phyloP scores from a whole-genome alignment of 2,329 filamentous ascomycete genomes.

The Aspergillus sp. region DNA sequence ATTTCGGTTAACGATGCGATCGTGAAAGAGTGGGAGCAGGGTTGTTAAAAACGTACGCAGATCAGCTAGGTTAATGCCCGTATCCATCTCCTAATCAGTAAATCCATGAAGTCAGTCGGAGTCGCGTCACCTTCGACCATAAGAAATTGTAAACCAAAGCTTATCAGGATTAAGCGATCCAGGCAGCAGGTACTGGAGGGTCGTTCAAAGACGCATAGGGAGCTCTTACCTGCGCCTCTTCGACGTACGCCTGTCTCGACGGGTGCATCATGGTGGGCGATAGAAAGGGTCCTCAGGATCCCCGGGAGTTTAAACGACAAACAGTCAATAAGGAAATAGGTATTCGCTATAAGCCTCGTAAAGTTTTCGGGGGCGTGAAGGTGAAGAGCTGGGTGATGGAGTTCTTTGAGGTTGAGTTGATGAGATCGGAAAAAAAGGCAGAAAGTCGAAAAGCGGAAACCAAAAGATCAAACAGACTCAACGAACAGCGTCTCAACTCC shows the following conservation, averaged over 20 bases:
- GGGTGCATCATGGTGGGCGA: conserved; percentile 68
- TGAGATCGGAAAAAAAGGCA: conserved; percentile 4
- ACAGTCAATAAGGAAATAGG: background rate
- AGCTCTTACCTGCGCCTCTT: conserved; percentile 70
- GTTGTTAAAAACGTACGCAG: conserved; percentile 54
- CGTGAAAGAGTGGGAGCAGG: background rate
- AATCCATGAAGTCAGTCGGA: conserved; percentile 21
- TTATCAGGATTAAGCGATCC: background rate
- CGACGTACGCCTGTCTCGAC: conserved; percentile 87
- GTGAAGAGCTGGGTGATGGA: background rate
- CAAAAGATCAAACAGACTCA: background rate
- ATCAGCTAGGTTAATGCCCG: conserved; percentile 62
- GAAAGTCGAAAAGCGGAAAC: conserved; percentile 13
- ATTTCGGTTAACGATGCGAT: background rate
- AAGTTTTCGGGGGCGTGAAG: background rate
- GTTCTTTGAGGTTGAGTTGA: background rate
- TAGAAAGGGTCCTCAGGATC: background rate
- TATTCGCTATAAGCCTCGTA: no score
- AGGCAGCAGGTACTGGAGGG: background rate
- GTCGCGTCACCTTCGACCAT: conserved; percentile 6
- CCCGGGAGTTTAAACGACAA: background rate
- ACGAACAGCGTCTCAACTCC: background rate
- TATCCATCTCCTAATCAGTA: conserved; percentile 50
- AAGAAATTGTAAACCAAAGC: background rate
- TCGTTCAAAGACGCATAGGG: background rate